Base-by-base conservation (phyloP, 257 asterid genomes). In the Perilla frutescens region DNA sequence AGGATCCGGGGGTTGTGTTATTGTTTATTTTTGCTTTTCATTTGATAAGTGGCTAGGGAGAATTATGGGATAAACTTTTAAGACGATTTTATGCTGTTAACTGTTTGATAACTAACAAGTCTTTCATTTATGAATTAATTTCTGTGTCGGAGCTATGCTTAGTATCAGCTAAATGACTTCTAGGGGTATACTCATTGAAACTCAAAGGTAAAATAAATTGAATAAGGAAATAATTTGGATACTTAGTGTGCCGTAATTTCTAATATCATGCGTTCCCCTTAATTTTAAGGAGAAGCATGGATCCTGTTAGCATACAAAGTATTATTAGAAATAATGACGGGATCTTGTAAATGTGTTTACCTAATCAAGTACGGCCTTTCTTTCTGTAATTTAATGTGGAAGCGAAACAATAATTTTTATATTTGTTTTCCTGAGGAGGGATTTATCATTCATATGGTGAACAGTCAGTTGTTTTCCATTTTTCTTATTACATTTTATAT, bases 281-380 rank as follows among this genome's bases (percentile, higher is more conserved):
- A 14, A 8, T 55, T 48, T 62, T 15, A 71, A n/a, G 12, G 37
- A 63, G 62, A 41, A 57, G 36, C 32, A 7, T 41, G 41, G 36
- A 43, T 29, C 66, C 65, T 48, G 41, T 15, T 29, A 39, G 63
- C 43, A 43, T 29, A 10, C 57, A 47, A 47, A 20, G 26, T 79
- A 31, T 61, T 66, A 7, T 7, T 37, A 60, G 31, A 59, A 43
- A 47, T 29, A 11, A 66, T 49, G 26, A 32, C 15, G 71, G n/a
- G 58, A 60, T 70, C 43, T 11, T 8, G 15, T 49, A n/a, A 31
- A 9, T 4, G 10, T 40, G 59, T 7, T 36, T 41, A 8, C 65
- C 13, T 13, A 41, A n/a, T 44, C 14, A 41, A 66, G 58, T 75
- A 64, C 32, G 2, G 67, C 32, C 45, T 70, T 50, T 65, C 8